phyloP scores from a whole-genome alignment of 768 basidiomycete species.

The Rickenella mellea region DNA sequence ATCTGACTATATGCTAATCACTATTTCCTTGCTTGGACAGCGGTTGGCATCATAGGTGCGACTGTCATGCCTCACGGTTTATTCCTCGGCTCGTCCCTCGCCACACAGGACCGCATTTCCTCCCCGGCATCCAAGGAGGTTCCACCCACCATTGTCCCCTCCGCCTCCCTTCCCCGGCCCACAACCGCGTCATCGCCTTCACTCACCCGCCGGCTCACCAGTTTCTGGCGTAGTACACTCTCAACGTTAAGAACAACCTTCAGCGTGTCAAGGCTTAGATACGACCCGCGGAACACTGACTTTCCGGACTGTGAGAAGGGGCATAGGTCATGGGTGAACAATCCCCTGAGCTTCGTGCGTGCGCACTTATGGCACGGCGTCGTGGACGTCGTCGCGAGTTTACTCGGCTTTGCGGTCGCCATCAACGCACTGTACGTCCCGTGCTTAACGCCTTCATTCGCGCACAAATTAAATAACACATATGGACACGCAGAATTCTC shows the following conservation, averaged over 20 bases:
- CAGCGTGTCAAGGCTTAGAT: neutral
- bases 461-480: neutral
- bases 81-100: constrained; percentile 78
- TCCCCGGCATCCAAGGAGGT: neutral
- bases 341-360: constrained; percentile 23
- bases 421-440: constrained; percentile 30
- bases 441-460: neutral
- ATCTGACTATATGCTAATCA: constrained; percentile 15
- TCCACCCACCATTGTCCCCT: neutral
- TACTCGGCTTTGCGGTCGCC: constrained; percentile 35
- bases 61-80: constrained; percentile 92
- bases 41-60: constrained; percentile 69
- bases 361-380: constrained; percentile 33
- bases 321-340: constrained; percentile 16
- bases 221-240: constrained; percentile 20
- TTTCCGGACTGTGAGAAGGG: constrained; percentile 9
- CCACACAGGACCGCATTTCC: constrained; percentile 68
- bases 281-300: no score
- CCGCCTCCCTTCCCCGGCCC: constrained; percentile 16
- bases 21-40: constrained; percentile 19
- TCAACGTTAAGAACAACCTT: neutral
- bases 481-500: constrained; percentile 20
- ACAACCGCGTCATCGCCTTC: constrained; percentile 31
- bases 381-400: constrained; percentile 34
- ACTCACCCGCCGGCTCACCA: constrained; percentile 31